Evolutionary conservation across 2,329 filamentous ascomycete genomes (phyloP).

Genomic region (Nigrospora osmanthi): DNA sequence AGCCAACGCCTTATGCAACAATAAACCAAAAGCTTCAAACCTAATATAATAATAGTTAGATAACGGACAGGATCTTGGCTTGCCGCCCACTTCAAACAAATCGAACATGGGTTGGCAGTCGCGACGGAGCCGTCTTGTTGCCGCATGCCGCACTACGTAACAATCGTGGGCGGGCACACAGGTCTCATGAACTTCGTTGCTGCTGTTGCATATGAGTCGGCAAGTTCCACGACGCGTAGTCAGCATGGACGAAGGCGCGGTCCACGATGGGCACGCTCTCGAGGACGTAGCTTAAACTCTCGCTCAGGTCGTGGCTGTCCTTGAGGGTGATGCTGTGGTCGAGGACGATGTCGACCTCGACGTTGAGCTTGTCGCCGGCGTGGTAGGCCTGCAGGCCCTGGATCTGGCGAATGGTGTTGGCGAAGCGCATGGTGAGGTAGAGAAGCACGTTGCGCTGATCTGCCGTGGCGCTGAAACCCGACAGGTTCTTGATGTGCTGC

Average conservation of each 20-base stretch:
- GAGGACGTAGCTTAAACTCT: conserved; percentile 66
- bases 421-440: conserved; percentile 91
- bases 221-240: conserved; percentile 55
- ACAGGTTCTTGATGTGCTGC: conserved; percentile 73
- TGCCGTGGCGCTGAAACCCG: conserved; percentile 65
- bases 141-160: no score
- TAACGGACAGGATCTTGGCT: no score
- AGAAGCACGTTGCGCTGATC: conserved; percentile 39
- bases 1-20: no score
- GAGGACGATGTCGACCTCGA: conserved; percentile 77
- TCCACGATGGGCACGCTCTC: conserved; percentile 77
- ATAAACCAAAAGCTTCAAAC: no score
- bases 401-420: conserved; percentile 77
- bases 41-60: no score
- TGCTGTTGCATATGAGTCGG: conserved; percentile 50
- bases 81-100: no score
- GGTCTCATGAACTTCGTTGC: not conserved
- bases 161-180: no score
- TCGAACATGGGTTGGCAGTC: no score
- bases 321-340: conserved; percentile 68
- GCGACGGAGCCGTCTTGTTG: no score
- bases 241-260: conserved; percentile 61
- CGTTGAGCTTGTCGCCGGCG: conserved; percentile 76
- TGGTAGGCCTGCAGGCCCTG: conserved; percentile 82
- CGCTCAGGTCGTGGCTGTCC: conserved; percentile 71